Conservation (phyloP, 768 basidiomycete genomes). For the Crepidotus variabilis region DNA sequence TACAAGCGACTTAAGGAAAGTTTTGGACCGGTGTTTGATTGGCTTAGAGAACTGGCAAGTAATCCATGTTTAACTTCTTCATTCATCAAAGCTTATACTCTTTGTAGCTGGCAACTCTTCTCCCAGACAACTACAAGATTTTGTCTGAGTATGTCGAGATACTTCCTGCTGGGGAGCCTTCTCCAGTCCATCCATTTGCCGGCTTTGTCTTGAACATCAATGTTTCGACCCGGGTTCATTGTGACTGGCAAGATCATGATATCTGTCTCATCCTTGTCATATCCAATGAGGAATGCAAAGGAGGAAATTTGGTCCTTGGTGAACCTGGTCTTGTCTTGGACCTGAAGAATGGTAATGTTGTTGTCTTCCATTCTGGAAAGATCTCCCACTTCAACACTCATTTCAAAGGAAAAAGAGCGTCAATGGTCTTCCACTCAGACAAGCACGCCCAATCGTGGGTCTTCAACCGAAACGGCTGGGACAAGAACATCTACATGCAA, state of each 20-base stretch:
- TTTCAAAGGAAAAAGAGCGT: constrained; percentile 11
- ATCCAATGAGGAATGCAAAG: constrained; percentile 6
- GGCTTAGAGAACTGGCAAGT: not conserved
- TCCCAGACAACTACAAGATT: constrained; percentile 8
- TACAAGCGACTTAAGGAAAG: not conserved
- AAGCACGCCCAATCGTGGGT: not conserved
- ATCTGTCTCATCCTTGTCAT: constrained; percentile 15
- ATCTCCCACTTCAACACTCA: constrained; percentile 17
- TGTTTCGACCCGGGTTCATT: constrained; percentile 9
- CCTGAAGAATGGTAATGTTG: constrained; percentile 11
- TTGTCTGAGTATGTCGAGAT: constrained; percentile 5
- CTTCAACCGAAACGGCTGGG: no score
- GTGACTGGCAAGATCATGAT: constrained; percentile 8
- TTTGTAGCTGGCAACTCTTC: not conserved
- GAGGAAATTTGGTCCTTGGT: constrained; percentile 14
- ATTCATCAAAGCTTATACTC: not conserved
- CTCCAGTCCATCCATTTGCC: constrained; percentile 11
- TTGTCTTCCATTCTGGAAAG: constrained; percentile 11
- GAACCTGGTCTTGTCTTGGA: constrained; percentile 17
- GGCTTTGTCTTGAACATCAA: constrained; percentile 15
- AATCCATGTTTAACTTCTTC: not conserved
- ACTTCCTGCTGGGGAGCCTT: constrained; percentile 7
- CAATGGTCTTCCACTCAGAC: constrained; percentile 18
- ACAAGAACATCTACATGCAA: no score
- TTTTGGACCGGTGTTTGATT: not conserved